These are phyloP conservation scores for Alternaria dauci DNA, from an alignment of 2,329 filamentous ascomycete genomes.

Conservation along the genomic window DNA sequence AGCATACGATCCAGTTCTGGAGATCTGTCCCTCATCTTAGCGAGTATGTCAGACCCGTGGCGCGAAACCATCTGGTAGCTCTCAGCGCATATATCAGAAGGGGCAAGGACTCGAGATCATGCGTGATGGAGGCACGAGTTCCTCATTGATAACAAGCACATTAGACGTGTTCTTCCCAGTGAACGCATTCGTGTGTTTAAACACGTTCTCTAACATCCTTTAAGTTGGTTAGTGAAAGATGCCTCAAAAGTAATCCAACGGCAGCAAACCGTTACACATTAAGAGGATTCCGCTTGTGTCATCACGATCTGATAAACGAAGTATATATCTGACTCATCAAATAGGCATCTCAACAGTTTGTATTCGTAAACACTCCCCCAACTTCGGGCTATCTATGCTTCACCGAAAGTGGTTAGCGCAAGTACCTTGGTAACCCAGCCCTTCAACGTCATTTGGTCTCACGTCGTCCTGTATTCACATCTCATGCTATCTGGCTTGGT, in stretches of 20 bases:
- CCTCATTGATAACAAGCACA: too few relatives aligned
- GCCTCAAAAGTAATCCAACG: neutral
- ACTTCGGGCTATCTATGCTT: neutral
- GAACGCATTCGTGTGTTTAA: neutral
- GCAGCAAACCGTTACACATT: neutral
- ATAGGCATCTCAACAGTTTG: neutral
- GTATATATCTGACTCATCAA: neutral
- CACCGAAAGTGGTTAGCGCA: neutral
- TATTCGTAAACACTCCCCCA: neutral
- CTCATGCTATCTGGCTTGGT: neutral
- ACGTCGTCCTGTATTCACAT: neutral
- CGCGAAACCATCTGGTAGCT: too few relatives aligned
- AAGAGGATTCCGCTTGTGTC: neutral
- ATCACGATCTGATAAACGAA: neutral
- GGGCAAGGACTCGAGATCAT: too few relatives aligned
- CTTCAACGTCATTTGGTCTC: slow-evolving; percentile 1
- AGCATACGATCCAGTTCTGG: too few relatives aligned
- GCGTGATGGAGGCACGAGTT: too few relatives aligned
- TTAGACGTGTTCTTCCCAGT: neutral
- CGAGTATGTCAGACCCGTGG: neutral
- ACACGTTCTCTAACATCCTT: neutral
- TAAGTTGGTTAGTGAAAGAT: neutral
- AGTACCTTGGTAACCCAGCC: slow-evolving; percentile 15
- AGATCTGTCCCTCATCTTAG: too few relatives aligned
- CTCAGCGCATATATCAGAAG: too few relatives aligned